phyloP scores from a whole-genome alignment of 139 green algal genomes.

The Chlamydomonas sphaeroides region DNA sequence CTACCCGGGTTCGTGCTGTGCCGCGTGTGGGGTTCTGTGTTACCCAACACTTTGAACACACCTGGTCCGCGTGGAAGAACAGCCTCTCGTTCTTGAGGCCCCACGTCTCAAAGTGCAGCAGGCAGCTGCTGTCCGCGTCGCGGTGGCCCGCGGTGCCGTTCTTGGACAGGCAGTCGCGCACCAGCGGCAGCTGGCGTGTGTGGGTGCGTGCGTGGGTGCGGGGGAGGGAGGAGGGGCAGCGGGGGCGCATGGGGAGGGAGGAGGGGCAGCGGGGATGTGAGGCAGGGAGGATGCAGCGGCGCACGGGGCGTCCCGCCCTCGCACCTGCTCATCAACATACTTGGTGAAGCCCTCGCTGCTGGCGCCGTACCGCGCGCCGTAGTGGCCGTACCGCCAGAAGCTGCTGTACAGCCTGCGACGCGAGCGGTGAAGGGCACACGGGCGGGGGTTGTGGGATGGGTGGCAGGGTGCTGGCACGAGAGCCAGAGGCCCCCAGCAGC shows the following conservation, averaged over 20 bases:
- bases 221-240: background rate
- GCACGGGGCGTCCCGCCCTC: background rate
- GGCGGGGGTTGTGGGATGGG: too few relatives aligned
- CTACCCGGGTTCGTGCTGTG: too few relatives aligned
- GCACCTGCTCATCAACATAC: conserved; percentile 55
- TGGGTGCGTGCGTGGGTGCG: background rate
- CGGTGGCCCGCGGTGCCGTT: background rate
- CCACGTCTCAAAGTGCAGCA: conserved; percentile 60
- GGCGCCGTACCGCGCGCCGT: conserved; percentile 49
- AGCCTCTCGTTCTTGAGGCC: conserved; percentile 48
- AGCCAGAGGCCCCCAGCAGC: too few relatives aligned
- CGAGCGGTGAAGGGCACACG: too few relatives aligned
- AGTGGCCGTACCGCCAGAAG: conserved; percentile 45
- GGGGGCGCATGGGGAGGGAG: too few relatives aligned
- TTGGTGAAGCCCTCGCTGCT: conserved; percentile 39
- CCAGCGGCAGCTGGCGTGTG: background rate
- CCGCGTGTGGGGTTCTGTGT: too few relatives aligned
- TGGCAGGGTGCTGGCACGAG: too few relatives aligned
- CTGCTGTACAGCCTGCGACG: conserved; percentile 33
- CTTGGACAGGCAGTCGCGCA: background rate
- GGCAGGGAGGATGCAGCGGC: background rate
- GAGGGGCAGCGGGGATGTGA: too few relatives aligned
- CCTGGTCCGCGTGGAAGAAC: conserved; percentile 66
- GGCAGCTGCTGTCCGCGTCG: conserved; percentile 30
- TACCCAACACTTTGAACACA: too few relatives aligned